Conservation (phyloP, 148 eudicot species). For the Heliosperma pusillum region DNA sequence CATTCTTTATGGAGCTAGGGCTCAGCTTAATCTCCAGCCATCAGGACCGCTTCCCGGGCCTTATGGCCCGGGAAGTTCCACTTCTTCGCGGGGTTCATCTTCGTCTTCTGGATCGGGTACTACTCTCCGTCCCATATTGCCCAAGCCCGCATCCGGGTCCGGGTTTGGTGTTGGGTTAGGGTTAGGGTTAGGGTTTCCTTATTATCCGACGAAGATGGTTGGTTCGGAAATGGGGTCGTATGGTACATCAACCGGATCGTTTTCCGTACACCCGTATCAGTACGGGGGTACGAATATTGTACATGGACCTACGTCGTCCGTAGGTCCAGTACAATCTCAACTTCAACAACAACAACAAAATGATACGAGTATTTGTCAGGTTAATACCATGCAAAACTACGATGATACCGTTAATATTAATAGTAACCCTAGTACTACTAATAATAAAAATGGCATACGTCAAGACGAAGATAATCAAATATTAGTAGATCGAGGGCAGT, state of each 20-base stretch:
- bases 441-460: neutral
- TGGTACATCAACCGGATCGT: neutral
- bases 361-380: neutral
- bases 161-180: constrained; percentile 23
- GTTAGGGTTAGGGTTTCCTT: constrained; percentile 15
- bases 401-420: neutral
- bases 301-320: constrained; percentile 20
- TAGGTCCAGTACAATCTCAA: constrained; percentile 21
- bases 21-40: constrained; percentile 84
- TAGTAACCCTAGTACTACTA: neutral
- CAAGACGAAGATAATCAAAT: neutral
- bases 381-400: neutral
- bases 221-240: neutral
- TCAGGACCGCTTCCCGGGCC: constrained; percentile 25
- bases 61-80: neutral
- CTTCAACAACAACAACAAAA: constrained; percentile 11
- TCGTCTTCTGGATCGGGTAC: constrained; percentile 39
- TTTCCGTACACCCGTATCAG: constrained; percentile 13
- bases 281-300: constrained; percentile 32
- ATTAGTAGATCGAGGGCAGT: neutral
- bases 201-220: neutral
- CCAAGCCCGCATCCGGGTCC: constrained; percentile 51
- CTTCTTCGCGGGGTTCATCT: constrained; percentile 27
- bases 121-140: constrained; percentile 67
- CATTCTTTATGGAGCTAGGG: constrained; percentile 63